These are phyloP conservation scores for Cymbopogon citratus DNA, from an alignment of 176 grass and related monocot genomes.

Conservation along the genomic window DNA sequence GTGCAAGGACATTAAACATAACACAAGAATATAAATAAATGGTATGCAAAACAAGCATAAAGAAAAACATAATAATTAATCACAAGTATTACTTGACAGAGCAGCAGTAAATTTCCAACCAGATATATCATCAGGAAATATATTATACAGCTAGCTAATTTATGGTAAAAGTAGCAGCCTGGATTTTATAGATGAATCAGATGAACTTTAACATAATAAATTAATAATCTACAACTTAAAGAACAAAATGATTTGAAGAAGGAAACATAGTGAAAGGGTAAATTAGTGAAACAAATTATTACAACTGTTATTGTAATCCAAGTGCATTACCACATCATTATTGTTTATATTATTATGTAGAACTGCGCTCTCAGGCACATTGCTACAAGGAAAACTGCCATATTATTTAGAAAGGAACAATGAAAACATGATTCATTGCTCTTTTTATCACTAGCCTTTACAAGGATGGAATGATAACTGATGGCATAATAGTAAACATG, in stretches of 20 bases:
- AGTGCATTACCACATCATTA: background rate
- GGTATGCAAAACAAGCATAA: conserved; percentile 26
- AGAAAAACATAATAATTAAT: conserved; percentile 4
- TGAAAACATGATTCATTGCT: background rate
- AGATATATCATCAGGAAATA: background rate
- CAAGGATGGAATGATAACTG: background rate
- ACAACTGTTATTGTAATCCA: background rate
- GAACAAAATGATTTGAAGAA: background rate
- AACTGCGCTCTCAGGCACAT: background rate
- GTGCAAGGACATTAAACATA: conserved; percentile 41
- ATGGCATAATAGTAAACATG: background rate
- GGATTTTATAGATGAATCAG: background rate
- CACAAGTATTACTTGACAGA: background rate
- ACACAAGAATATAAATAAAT: conserved; percentile 36
- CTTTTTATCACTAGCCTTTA: background rate
- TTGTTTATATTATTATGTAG: background rate
- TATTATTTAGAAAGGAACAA: background rate
- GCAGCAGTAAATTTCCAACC: background rate
- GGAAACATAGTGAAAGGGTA: background rate
- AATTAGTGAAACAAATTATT: background rate
- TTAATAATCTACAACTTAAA: background rate
- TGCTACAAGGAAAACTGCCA: background rate
- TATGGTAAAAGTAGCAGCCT: background rate
- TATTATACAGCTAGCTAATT: background rate
- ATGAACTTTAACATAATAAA: background rate